phyloP scores from a whole-genome alignment of 2,329 filamentous ascomycete genomes.

The Exophiala sp. region DNA sequence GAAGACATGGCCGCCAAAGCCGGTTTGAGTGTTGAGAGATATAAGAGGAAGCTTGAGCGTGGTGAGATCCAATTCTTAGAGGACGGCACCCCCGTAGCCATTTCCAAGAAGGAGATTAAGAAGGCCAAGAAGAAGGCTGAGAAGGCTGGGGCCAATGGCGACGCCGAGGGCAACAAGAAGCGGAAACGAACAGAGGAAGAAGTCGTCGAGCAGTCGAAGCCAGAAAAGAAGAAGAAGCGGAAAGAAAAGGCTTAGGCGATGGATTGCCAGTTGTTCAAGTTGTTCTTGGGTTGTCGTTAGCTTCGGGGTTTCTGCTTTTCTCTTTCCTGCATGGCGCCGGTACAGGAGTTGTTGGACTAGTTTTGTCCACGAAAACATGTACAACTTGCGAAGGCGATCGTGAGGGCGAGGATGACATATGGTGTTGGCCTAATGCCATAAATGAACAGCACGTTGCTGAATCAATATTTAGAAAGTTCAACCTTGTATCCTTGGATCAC shows the following conservation, averaged over 20 bases:
- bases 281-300: slow-evolving; percentile 30
- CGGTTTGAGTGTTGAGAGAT: slow-evolving; percentile 67
- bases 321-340: slow-evolving; percentile 28
- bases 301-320: slow-evolving; percentile 29
- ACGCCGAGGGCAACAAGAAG: slow-evolving; percentile 57
- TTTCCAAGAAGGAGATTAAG: slow-evolving; percentile 72
- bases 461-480: not conserved
- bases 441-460: slow-evolving; percentile 5
- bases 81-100: slow-evolving; percentile 60
- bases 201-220: slow-evolving; percentile 48
- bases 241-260: slow-evolving; percentile 37
- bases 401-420: slow-evolving; percentile 2
- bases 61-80: slow-evolving; percentile 64
- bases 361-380: slow-evolving; percentile 16
- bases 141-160: slow-evolving; percentile 44
- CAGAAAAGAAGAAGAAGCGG: slow-evolving; percentile 47
- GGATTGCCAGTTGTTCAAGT: slow-evolving; percentile 29
- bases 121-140: slow-evolving; percentile 61
- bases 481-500: not conserved
- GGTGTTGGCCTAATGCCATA: slow-evolving; percentile 7
- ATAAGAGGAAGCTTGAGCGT: slow-evolving; percentile 70
- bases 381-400: slow-evolving; percentile 10
- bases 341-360: slow-evolving; percentile 9
- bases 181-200: slow-evolving; percentile 55
- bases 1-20: slow-evolving; percentile 59